Conservation (phyloP, 108 stramenopile genomes). For the Chaetoceros tenuissimus region DNA sequence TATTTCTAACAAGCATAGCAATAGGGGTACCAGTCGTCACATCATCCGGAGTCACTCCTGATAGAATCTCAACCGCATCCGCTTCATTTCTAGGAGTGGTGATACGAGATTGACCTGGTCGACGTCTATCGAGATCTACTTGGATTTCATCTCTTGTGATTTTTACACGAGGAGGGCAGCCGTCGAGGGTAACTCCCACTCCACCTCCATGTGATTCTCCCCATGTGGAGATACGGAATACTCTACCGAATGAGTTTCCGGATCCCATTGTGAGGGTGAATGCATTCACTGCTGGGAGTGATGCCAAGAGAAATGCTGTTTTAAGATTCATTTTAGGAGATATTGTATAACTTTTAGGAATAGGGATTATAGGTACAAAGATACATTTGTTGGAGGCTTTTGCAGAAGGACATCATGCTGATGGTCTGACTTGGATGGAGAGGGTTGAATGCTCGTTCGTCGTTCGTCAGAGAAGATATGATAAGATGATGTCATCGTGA, state of each 20-base stretch:
- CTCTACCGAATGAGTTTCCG: conserved; percentile 92
- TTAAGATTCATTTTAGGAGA: neutral
- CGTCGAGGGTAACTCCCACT: conserved; percentile 95
- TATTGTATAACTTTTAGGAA: no score
- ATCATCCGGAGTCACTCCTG: conserved; percentile 76
- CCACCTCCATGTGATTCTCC: conserved; percentile 98
- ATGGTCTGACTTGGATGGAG: no score
- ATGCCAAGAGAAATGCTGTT: neutral
- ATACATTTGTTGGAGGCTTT: no score
- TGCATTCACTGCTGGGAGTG: neutral
- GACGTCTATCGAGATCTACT: conserved; percentile 87
- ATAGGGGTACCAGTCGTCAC: conserved; percentile 97
- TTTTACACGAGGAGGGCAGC: conserved; percentile 90
- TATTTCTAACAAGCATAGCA: conserved; percentile 93
- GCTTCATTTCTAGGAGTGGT: conserved; percentile 97
- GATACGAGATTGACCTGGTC: conserved; percentile 89
- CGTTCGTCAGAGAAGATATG: no score
- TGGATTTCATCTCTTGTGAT: conserved; percentile 89
- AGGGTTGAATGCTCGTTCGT: no score
- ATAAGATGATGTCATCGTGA: no score
- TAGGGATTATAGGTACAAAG: no score
- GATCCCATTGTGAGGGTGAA: conserved; percentile 77
- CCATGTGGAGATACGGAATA: conserved; percentile 97
- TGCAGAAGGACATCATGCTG: no score
- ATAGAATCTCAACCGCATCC: conserved; percentile 91